phyloP scores from a whole-genome alignment of 257 asterid genomes.

The Penstemon barbatus region DNA sequence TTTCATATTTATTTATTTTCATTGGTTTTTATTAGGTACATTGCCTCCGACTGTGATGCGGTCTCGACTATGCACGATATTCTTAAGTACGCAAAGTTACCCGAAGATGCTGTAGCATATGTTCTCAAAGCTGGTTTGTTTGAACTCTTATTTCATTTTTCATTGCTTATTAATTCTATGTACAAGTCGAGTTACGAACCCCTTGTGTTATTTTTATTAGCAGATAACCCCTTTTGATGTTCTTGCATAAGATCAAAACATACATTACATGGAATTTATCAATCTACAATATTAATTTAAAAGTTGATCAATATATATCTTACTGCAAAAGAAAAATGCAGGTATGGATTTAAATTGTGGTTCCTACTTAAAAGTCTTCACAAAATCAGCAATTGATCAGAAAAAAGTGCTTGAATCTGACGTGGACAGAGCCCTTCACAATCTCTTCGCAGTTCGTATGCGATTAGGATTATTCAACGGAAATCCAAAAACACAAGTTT shows the following conservation, averaged over 20 bases:
- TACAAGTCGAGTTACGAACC: too few relatives aligned
- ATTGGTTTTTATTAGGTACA: slow-evolving; percentile 52
- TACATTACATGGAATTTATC: too few relatives aligned
- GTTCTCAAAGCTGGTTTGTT: slow-evolving; percentile 81
- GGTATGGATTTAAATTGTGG: slow-evolving; percentile 93
- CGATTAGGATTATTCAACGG: slow-evolving; percentile 81
- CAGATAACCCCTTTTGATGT: too few relatives aligned
- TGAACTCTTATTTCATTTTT: background rate
- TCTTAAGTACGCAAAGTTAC: slow-evolving; percentile 50
- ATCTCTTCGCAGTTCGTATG: slow-evolving; percentile 71
- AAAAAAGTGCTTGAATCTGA: slow-evolving; percentile 45
- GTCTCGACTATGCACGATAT: slow-evolving; percentile 56
- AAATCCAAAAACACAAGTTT: slow-evolving; percentile 44
- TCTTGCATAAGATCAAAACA: too few relatives aligned
- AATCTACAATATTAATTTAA: too few relatives aligned
- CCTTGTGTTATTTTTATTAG: too few relatives aligned
- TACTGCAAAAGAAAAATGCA: slow-evolving; percentile 28
- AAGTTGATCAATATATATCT: too few relatives aligned
- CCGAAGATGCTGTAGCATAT: slow-evolving; percentile 77
- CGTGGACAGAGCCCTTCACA: slow-evolving; percentile 78
- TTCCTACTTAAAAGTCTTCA: slow-evolving; percentile 51
- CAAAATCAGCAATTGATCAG: slow-evolving; percentile 68
- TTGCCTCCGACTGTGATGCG: slow-evolving; percentile 83
- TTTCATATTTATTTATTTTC: background rate
- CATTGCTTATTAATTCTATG: too few relatives aligned